Evolutionary conservation across 768 basidiomycete species (phyloP).

Genomic region (Lactarius sanguifluus): DNA sequence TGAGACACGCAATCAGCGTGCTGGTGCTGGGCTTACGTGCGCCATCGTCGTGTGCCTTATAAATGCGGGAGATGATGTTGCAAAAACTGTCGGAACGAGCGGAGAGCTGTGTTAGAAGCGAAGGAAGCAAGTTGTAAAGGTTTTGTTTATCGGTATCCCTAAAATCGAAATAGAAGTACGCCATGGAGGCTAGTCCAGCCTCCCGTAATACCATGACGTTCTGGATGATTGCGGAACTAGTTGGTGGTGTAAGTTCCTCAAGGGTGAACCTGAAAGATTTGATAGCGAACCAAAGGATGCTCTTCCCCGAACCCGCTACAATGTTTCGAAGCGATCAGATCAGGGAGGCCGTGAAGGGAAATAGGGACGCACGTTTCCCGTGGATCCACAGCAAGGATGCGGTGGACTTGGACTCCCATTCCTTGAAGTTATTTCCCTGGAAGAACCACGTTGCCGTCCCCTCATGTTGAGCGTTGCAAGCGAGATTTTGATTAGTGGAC

Average conservation of each 20-base stretch:
- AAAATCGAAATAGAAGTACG: neutral
- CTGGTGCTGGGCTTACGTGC: neutral
- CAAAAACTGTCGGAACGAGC: neutral
- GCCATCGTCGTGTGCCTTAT: neutral
- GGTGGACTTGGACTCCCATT: neutral
- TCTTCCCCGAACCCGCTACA: neutral
- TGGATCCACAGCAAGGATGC: constrained; percentile 9
- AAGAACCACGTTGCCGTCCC: constrained; percentile 9
- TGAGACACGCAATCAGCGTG: neutral
- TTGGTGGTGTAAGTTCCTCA: neutral
- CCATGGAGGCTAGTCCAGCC: neutral
- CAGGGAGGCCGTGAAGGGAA: neutral
- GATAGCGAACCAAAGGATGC: constrained; percentile 1
- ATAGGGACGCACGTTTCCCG: constrained; percentile 3
- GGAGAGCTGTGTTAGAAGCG: neutral
- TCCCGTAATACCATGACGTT: neutral
- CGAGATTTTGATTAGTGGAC: neutral
- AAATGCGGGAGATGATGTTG: neutral
- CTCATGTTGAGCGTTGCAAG: neutral
- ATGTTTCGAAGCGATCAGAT: neutral
- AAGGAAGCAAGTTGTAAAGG: neutral
- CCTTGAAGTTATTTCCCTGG: neutral
- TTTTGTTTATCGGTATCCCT: neutral
- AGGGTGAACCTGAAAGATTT: neutral
- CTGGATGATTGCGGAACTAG: neutral